Evolutionary conservation across 2,329 filamentous ascomycete species (phyloP).

Genomic region (Venturia effusa): DNA sequence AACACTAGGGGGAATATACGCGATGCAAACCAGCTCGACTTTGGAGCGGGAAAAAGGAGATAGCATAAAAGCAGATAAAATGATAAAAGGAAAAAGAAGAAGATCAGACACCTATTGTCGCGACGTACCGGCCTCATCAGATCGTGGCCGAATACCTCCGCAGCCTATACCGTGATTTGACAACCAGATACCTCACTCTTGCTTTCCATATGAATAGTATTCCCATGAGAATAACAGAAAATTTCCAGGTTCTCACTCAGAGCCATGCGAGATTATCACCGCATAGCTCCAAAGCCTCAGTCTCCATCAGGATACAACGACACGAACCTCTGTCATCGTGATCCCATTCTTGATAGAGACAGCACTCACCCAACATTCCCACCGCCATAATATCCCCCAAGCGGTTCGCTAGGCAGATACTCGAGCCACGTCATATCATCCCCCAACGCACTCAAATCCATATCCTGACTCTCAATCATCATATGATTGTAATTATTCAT

Average conservation of each 20-base stretch:
- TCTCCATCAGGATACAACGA: too few relatives aligned
- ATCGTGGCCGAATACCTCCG: neutral
- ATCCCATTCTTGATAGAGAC: too few relatives aligned
- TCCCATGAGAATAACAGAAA: too few relatives aligned
- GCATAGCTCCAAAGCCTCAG: too few relatives aligned
- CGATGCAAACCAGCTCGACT: too few relatives aligned
- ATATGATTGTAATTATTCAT: conserved; percentile 38
- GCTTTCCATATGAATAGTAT: too few relatives aligned
- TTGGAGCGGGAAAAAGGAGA: too few relatives aligned
- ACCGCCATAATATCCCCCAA: neutral
- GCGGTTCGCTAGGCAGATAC: conserved; percentile 44
- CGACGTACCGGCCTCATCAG: neutral
- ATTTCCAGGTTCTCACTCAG: too few relatives aligned
- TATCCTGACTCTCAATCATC: conserved; percentile 66
- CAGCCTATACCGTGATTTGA: too few relatives aligned
- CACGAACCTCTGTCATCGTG: too few relatives aligned
- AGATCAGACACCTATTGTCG: neutral
- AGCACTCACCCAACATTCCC: neutral
- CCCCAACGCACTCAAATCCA: conserved; percentile 60
- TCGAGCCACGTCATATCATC: conserved; percentile 68
- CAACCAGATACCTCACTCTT: too few relatives aligned
- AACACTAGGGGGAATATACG: neutral
- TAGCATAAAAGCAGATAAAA: neutral
- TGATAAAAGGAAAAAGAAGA: neutral
- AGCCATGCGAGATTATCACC: too few relatives aligned